Conservation (phyloP, 169 alveolate genomes). For the Plasmodium yoelii region DNA sequence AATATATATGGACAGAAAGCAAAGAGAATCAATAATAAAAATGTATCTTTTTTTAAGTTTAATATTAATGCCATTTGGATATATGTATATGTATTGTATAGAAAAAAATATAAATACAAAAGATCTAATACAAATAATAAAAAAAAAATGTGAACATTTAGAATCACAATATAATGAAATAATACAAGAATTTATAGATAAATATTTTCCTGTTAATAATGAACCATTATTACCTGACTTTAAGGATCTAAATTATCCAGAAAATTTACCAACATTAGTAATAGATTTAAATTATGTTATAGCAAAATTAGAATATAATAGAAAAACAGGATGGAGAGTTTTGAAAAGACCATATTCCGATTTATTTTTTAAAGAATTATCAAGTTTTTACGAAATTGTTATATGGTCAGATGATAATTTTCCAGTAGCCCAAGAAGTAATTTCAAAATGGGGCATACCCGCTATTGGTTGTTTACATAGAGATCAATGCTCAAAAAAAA, state of each 20-base stretch:
- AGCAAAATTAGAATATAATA: conserved; percentile 89
- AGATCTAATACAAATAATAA: conserved; percentile 36
- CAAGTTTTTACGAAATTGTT: conserved; percentile 93
- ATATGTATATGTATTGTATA: conserved; percentile 39
- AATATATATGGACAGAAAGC: conserved; percentile 45
- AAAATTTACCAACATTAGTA: conserved; percentile 92
- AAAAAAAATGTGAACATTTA: conserved; percentile 30
- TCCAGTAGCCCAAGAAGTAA: conserved; percentile 92
- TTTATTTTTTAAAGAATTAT: conserved; percentile 88
- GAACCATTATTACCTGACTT: conserved; percentile 92
- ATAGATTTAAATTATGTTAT: conserved; percentile 90
- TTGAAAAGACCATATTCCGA: conserved; percentile 95
- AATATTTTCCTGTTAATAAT: conserved; percentile 79
- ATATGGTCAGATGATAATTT: conserved; percentile 94
- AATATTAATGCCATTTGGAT: conserved; percentile 62
- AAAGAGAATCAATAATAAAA: conserved; percentile 45
- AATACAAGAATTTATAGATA: conserved; percentile 71
- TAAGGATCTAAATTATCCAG: conserved; percentile 91
- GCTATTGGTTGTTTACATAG: conserved; percentile 91
- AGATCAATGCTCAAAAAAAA: conserved; percentile 87
- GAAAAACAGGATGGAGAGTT: conserved; percentile 92
- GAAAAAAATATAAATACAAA: conserved; percentile 54
- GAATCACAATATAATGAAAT: conserved; percentile 67
- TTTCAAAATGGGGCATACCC: conserved; percentile 92
- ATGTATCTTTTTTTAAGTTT: conserved; percentile 67